A percentile compares a stretch with the other conserved stretches of the same genome.
Conservation (phyloP, 2,329 filamentous ascomycete species). For the Huntiella abstrusa region DNA sequence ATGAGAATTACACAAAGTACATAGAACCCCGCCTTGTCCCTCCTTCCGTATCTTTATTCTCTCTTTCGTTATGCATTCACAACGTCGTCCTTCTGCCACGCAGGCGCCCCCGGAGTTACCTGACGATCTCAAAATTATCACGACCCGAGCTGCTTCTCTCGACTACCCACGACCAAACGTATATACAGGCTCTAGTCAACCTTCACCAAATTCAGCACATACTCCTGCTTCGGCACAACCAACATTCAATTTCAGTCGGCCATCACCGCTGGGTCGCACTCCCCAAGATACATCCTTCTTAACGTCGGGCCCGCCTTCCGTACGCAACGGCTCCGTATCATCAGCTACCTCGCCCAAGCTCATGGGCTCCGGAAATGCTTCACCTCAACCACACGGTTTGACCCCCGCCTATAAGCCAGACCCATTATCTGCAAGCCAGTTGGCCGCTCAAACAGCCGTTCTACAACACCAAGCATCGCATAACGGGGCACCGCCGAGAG, state of each 20-base stretch:
- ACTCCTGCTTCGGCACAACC: slow-evolving; percentile 8
- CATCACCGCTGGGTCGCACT: slow-evolving; percentile 9
- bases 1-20: neutral
- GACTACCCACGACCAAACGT: slow-evolving; percentile 9
- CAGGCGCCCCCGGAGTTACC: slow-evolving; percentile 21
- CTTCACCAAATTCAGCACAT: slow-evolving; percentile 21
- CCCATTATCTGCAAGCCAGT: slow-evolving; percentile 48
- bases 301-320: slow-evolving; percentile 1
- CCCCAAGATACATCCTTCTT: slow-evolving; percentile 8
- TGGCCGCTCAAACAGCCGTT: slow-evolving; percentile 61
- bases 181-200: slow-evolving; percentile 18
- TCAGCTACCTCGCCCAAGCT: slow-evolving; percentile 33
- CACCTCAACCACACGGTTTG: slow-evolving; percentile 12
- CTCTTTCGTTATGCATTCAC: neutral
- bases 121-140: slow-evolving; percentile 52
- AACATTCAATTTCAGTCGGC: slow-evolving; percentile 9
- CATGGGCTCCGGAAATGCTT: neutral
- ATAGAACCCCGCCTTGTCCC: neutral
- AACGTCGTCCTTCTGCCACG: slow-evolving; percentile 1
- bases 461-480: slow-evolving; percentile 37
- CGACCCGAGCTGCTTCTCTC: slow-evolving; percentile 20
- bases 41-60: neutral
- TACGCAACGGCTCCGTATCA: slow-evolving; percentile 4
- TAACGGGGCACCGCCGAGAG: slow-evolving; percentile 12
- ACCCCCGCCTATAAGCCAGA: slow-evolving; percentile 17